Conservation (phyloP, 495 filamentous ascomycete species). For the Sporormia fimetaria region DNA sequence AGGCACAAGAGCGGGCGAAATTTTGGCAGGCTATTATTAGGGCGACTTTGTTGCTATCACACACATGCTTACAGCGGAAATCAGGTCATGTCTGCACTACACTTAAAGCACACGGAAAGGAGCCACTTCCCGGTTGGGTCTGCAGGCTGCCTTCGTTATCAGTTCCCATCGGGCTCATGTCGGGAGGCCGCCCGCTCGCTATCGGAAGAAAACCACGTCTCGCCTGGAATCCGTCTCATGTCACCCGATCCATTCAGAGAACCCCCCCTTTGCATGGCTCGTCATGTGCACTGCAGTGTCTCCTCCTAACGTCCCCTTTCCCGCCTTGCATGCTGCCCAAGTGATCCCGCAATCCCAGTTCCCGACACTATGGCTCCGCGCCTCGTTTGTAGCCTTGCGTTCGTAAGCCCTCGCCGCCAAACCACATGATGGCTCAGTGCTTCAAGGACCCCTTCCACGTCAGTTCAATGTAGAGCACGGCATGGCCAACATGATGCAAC, state of each 20-base stretch:
- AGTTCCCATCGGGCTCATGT: conserved; percentile 1
- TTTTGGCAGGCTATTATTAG: conserved; percentile 23
- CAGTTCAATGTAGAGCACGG: neutral
- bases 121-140: neutral
- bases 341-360: conserved; percentile 10
- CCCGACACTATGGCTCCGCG: conserved; percentile 7
- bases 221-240: neutral
- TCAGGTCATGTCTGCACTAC: conserved; percentile 18
- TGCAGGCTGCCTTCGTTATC: conserved; percentile 1
- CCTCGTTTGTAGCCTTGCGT: conserved; percentile 1
- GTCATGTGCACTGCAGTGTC: conserved; percentile 7
- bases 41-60: conserved; percentile 11
- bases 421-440: conserved; percentile 13
- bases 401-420: neutral
- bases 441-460: too few species aligned
- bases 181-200: neutral
- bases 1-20: conserved; percentile 10
- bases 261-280: neutral
- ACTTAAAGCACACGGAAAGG: conserved; percentile 2
- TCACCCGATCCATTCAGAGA: neutral
- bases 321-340: conserved; percentile 9
- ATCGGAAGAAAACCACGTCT: neutral
- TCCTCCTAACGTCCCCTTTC: conserved; percentile 1
- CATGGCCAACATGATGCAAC: conserved; percentile 25
- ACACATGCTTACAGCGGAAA: conserved; percentile 23